These are phyloP conservation scores for Camelina sativa DNA, from an alignment of 345 rosid genomes.

Conservation along the genomic window DNA sequence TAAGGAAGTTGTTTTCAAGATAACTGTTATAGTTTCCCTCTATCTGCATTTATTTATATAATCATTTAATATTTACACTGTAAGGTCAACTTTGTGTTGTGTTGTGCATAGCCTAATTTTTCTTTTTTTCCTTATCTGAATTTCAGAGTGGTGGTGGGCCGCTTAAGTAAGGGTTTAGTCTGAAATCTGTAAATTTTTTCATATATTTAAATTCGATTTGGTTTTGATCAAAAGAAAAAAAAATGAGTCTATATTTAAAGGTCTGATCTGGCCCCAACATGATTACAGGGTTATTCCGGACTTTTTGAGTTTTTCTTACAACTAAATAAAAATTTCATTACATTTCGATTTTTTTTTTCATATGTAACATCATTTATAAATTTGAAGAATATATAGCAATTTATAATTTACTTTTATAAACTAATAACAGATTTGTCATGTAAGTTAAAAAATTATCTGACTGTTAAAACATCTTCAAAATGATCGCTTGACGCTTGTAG, in stretches of 20 bases:
- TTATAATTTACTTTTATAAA: too few relatives aligned
- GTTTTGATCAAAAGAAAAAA: not conserved
- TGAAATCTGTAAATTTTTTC: not conserved
- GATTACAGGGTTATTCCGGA: not conserved
- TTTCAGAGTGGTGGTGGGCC: not conserved
- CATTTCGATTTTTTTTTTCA: too few relatives aligned
- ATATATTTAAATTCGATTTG: not conserved
- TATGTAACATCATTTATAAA: too few relatives aligned
- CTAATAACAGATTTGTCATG: too few relatives aligned
- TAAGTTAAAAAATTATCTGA: too few relatives aligned
- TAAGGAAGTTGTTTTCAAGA: not conserved
- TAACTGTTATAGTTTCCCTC: not conserved
- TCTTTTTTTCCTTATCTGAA: not conserved
- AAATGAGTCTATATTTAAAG: too few relatives aligned
- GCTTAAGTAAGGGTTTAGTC: not conserved
- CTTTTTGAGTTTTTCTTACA: too few relatives aligned
- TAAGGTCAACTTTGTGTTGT: not conserved
- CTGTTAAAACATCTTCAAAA: too few relatives aligned
- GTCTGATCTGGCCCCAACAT: not conserved
- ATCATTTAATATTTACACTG: not conserved
- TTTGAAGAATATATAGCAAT: too few relatives aligned
- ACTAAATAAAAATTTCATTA: too few relatives aligned
- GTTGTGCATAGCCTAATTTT: not conserved
- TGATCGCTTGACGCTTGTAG: too few relatives aligned
- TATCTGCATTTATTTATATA: not conserved